Evolutionary conservation across 2,329 filamentous ascomycete species (phyloP).

Genomic region (Hypoxylon sp.): DNA sequence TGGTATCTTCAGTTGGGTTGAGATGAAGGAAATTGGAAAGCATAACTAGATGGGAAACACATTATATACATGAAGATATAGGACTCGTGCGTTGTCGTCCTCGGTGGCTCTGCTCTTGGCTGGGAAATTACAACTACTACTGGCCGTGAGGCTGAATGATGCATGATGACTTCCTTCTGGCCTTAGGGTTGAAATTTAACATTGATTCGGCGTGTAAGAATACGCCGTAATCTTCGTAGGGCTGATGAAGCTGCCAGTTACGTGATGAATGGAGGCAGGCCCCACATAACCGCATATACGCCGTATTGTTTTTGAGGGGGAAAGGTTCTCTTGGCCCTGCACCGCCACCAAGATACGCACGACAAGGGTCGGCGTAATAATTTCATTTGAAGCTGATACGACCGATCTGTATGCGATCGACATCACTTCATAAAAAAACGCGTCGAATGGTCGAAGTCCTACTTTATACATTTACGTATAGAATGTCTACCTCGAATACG

Average conservation of each 20-base stretch:
- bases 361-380: background rate
- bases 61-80: constrained; percentile 18
- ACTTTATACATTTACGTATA: background rate
- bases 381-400: background rate
- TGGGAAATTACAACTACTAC: constrained; percentile 18
- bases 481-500: background rate
- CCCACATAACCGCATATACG: constrained; percentile 34
- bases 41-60: background rate
- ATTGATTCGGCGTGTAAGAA: background rate
- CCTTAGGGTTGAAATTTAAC: background rate
- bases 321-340: constrained; percentile 2
- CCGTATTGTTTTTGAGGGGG: constrained; percentile 24
- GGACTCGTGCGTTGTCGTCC: background rate
- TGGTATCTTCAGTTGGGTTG: background rate
- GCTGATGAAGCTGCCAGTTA: constrained; percentile 6
- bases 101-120: background rate
- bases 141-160: constrained; percentile 18
- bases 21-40: constrained; percentile 4
- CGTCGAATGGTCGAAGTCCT: background rate
- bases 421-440: background rate
- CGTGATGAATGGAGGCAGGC: background rate
- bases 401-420: background rate
- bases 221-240: constrained; percentile 29
- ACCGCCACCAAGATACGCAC: constrained; percentile 3
- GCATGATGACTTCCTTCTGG: background rate